phyloP scores from a whole-genome alignment of 768 basidiomycete species.

The Chlorophyllum brunneum region DNA sequence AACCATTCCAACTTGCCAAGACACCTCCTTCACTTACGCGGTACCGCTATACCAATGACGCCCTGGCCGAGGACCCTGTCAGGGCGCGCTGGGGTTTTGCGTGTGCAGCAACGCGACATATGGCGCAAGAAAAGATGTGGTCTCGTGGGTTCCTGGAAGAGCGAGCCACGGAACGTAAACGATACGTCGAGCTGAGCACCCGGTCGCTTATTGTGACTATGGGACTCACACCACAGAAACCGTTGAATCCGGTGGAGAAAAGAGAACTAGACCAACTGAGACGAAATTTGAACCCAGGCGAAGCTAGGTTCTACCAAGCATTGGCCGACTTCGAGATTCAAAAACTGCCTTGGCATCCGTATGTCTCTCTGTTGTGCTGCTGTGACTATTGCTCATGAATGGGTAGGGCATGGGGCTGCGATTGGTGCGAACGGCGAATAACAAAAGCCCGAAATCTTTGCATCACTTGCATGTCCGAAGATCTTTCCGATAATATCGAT shows the following conservation, averaged over 20 bases:
- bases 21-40: slow-evolving; percentile 26
- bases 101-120: slow-evolving; percentile 24
- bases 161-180: slow-evolving; percentile 26
- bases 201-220: slow-evolving; percentile 25
- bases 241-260: slow-evolving; percentile 22
- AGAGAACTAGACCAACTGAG: slow-evolving; percentile 27
- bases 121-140: slow-evolving; percentile 27
- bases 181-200: slow-evolving; percentile 27
- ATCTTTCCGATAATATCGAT: slow-evolving; percentile 31
- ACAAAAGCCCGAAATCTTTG: slow-evolving; percentile 28
- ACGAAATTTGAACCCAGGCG: slow-evolving; percentile 27
- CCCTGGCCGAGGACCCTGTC: slow-evolving; percentile 24
- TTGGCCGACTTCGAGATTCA: slow-evolving; percentile 30
- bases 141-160: slow-evolving; percentile 28
- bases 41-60: slow-evolving; percentile 24
- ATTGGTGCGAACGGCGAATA: slow-evolving; percentile 28
- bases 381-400: not conserved
- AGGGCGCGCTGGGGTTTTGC: slow-evolving; percentile 30
- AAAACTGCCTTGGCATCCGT: slow-evolving; percentile 32
- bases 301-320: slow-evolving; percentile 31
- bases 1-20: slow-evolving; percentile 20
- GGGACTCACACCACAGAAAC: slow-evolving; percentile 27
- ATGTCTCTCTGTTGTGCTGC: slow-evolving; percentile 7
- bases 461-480: slow-evolving; percentile 29
- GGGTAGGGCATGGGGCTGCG: slow-evolving; percentile 27